Base-by-base conservation (phyloP, 1,139 yeast species). In the Geotrichum macrosporum region DNA sequence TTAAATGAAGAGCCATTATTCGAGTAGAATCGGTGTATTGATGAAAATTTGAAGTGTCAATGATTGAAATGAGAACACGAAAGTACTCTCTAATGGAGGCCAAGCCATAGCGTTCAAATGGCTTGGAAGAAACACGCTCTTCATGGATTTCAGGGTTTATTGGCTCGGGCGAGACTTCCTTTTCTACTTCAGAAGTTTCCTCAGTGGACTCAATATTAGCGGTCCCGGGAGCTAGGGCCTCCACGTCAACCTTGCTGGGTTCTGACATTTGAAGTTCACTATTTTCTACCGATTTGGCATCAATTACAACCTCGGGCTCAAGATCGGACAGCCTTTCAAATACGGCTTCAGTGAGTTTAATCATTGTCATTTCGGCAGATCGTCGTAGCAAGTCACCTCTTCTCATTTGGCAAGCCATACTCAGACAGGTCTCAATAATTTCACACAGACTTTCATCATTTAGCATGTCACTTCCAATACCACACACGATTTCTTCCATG, bases 381-480 rank as follows among this genome's bases (percentile, higher is more conserved):
- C 83, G 77, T 59, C 97, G 73, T 50, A 94, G 74, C 10, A 89
- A 86, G 57, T 92, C 97, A 52, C 94, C 84, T 63, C 96, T 76
- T 62, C 88, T 78, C 67, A 88, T 86, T 63, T 92, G 94, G 61
- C 95, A 87, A 1, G 96, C 95, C 65, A 94, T 76, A 12, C 94
- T 82, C 60, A 94, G 74, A 51, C 95, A 86, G 0, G 96, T 88
- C 58, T 92, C 96, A 13, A 89, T 78, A 30, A 88, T 87, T 62
- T 89, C 96, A 52, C 86, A 82, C 46, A 92, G 78, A 26, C 84
- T 81, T 44, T 88, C 92, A 63, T 88, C 92, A 1, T 92, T 78
- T 41, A 92, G 68, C 18, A 78, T 61, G 29, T 71, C 73, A 10
- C 92, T 83, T 40, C 82, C 71, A 1, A 75, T 74, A 13, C 89